Evolutionary conservation across 2,329 filamentous ascomycete species (phyloP).

Genomic region (Pyrenophora tritici-repentis): DNA sequence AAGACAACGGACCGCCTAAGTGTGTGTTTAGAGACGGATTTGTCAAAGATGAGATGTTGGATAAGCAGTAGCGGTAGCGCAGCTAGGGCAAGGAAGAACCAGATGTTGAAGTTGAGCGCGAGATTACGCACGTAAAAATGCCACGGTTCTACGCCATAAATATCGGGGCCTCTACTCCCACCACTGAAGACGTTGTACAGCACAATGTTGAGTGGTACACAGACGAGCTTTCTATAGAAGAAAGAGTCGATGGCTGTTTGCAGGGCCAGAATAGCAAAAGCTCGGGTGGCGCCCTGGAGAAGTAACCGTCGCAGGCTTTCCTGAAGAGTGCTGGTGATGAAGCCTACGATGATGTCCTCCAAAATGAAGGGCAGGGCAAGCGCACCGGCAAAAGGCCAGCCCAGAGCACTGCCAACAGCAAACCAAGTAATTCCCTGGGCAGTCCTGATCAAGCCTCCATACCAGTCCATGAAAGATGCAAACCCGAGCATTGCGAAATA

Average conservation of each 20-base stretch:
- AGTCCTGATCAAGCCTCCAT: slow-evolving; percentile 72
- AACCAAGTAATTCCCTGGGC: slow-evolving; percentile 89
- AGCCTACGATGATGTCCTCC: slow-evolving; percentile 70
- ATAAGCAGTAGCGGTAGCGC: slow-evolving; percentile 76
- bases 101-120: slow-evolving; percentile 91
- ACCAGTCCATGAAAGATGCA: slow-evolving; percentile 89
- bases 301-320: slow-evolving; percentile 65
- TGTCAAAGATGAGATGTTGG: slow-evolving; percentile 69
- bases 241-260: slow-evolving; percentile 77
- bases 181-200: slow-evolving; percentile 92
- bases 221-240: slow-evolving; percentile 78
- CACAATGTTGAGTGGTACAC: slow-evolving; percentile 91
- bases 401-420: slow-evolving; percentile 79
- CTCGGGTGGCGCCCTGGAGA: slow-evolving; percentile 68
- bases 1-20: slow-evolving; percentile 78
- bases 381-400: slow-evolving; percentile 92
- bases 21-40: slow-evolving; percentile 67
- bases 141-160: slow-evolving; percentile 97
- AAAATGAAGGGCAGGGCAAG: slow-evolving; percentile 78
- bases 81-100: slow-evolving; percentile 80
- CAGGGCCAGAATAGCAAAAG: slow-evolving; percentile 66
- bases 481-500: slow-evolving; percentile 86
- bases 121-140: slow-evolving; percentile 94
- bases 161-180: slow-evolving; percentile 76
- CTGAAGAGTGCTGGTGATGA: slow-evolving; percentile 61